phyloP scores from a whole-genome alignment of 2,329 filamentous ascomycete genomes.

The Cladophialophora immunda region DNA sequence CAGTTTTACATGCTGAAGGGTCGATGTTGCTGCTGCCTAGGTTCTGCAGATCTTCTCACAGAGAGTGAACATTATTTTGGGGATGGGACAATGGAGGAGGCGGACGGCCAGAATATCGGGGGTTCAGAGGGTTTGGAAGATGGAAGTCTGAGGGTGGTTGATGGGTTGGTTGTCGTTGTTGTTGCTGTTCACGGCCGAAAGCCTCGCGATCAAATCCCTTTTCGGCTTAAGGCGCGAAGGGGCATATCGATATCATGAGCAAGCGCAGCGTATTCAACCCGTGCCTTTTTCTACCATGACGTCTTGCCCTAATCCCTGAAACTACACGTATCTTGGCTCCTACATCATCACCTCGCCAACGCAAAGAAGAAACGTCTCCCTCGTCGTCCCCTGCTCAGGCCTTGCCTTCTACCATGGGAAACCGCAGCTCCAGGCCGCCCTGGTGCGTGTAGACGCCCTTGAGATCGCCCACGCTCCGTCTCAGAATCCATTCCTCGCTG shows the following conservation, averaged over 20 bases:
- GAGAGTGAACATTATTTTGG: too few relatives aligned
- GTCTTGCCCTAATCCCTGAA: background rate
- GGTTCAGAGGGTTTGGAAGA: background rate
- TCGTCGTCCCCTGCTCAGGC: background rate
- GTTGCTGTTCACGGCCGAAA: background rate
- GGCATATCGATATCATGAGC: background rate
- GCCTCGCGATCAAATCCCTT: background rate
- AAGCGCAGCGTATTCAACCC: background rate
- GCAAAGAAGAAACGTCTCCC: background rate
- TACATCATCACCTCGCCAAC: background rate
- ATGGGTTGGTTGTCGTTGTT: background rate
- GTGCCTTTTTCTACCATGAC: background rate
- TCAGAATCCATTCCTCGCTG: constrained; percentile 19
- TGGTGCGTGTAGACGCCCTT: constrained; percentile 23
- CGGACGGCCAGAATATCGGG: too few relatives aligned
- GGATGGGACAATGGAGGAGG: too few relatives aligned
- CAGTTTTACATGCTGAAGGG: too few relatives aligned
- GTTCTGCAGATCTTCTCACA: too few relatives aligned
- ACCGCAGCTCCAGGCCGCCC: constrained; percentile 12
- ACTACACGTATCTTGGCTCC: background rate
- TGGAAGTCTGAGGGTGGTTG: background rate
- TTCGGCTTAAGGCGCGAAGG: background rate
- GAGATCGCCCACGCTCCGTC: constrained; percentile 18
- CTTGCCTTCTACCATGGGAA: constrained; percentile 9
- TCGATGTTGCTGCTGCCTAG: too few relatives aligned